These are phyloP conservation scores for Lonicera japonica DNA, from an alignment of 129 eudicot genomes.

Conservation along the genomic window DNA sequence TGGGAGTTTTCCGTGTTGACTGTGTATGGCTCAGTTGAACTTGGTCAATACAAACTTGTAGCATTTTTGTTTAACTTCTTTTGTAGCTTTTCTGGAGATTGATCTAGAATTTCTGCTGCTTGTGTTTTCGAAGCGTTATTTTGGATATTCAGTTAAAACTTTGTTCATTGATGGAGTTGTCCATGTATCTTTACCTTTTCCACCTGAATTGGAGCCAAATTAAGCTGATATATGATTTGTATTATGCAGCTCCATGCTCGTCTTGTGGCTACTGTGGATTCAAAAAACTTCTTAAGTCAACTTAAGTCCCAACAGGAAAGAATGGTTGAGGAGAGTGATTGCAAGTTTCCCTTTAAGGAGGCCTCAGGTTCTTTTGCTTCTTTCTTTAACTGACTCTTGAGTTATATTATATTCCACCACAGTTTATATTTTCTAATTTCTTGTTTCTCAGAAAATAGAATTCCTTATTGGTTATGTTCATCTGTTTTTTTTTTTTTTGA, in stretches of 20 bases:
- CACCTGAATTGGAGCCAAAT: not conserved
- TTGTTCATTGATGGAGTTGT: not conserved
- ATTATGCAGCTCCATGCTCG: conserved; percentile 63
- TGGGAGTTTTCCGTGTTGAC: too few relatives aligned
- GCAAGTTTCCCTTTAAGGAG: conserved; percentile 36
- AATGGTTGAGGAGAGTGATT: conserved; percentile 26
- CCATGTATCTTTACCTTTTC: too few relatives aligned
- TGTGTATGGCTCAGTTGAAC: too few relatives aligned
- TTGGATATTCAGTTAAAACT: not conserved
- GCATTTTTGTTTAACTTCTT: not conserved
- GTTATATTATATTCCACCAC: not conserved
- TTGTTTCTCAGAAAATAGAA: not conserved
- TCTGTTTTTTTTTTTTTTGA: too few relatives aligned
- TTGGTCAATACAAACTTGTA: too few relatives aligned
- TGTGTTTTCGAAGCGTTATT: too few relatives aligned
- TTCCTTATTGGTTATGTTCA: not conserved
- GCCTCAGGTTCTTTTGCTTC: conserved; percentile 32
- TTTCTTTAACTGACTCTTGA: not conserved
- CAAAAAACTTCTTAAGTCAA: conserved; percentile 50
- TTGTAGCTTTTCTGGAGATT: not conserved
- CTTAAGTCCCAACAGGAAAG: conserved; percentile 39
- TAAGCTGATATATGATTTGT: not conserved
- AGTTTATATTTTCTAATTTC: not conserved
- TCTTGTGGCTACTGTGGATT: conserved; percentile 54
- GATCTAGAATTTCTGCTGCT: not conserved